Evolutionary conservation across 805 yeast genomes (phyloP).

Genomic region (Grigorovia transvaalensis): DNA sequence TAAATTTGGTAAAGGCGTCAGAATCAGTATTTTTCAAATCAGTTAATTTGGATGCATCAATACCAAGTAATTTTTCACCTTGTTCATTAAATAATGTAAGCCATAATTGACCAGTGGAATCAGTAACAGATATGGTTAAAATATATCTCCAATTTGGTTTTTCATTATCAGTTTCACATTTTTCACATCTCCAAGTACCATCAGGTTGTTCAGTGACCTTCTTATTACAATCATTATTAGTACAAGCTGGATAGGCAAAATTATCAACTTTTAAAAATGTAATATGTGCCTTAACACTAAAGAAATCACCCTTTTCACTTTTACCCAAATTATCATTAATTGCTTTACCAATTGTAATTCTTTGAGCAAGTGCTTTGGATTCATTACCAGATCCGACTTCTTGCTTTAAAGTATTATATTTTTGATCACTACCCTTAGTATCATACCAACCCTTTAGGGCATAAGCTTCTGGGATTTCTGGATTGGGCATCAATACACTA

Average conservation of each 20-base stretch:
- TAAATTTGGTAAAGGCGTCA: slow-evolving; percentile 34
- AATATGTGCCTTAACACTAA: slow-evolving; percentile 64
- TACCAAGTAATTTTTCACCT: slow-evolving; percentile 58
- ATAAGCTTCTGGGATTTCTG: slow-evolving; percentile 83
- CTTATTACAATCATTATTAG: slow-evolving; percentile 64
- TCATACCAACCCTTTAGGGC: slow-evolving; percentile 93
- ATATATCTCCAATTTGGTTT: slow-evolving; percentile 75
- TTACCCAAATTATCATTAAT: slow-evolving; percentile 59
- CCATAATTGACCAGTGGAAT: slow-evolving; percentile 78
- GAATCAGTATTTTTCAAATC: slow-evolving; percentile 38
- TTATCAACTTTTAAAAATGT: slow-evolving; percentile 62
- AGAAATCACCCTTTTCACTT: slow-evolving; percentile 72
- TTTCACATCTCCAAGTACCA: slow-evolving; percentile 88
- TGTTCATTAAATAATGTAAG: slow-evolving; percentile 78
- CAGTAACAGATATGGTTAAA: slow-evolving; percentile 65
- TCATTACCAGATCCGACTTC: slow-evolving; percentile 34
- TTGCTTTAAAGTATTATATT: slow-evolving; percentile 50
- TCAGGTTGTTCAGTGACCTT: slow-evolving; percentile 68
- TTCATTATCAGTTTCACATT: slow-evolving; percentile 61
- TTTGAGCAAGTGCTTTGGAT: slow-evolving; percentile 37
- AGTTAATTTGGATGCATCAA: slow-evolving; percentile 49
- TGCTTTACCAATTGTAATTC: slow-evolving; percentile 59
- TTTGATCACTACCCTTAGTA: slow-evolving; percentile 54
- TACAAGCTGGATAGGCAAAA: slow-evolving; percentile 86
- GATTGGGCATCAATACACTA: slow-evolving; percentile 67